A percentile compares a stretch with the other conserved stretches of the same genome.
These are phyloP conservation scores for Neostapfia colusana DNA, from an alignment of 176 grass and related monocot species.

Conservation along the genomic window DNA sequence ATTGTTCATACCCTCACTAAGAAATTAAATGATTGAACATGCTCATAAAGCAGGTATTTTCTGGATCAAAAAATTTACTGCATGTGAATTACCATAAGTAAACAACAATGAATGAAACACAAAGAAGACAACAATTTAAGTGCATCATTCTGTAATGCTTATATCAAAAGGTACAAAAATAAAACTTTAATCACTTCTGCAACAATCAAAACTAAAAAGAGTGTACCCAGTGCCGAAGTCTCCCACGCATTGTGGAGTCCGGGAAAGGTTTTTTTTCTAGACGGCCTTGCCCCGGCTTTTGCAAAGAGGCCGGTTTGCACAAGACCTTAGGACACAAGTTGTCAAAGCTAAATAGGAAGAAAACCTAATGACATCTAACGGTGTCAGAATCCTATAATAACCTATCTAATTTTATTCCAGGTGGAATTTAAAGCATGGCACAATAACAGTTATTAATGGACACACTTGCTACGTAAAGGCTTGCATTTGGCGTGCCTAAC, in stretches of 20 bases:
- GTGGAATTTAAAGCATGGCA: neutral
- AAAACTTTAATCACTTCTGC: neutral
- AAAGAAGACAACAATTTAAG: conserved; percentile 12
- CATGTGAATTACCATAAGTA: conserved; percentile 47
- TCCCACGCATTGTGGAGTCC: no score
- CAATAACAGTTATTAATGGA: neutral
- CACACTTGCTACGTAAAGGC: neutral
- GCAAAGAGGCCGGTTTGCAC: no score
- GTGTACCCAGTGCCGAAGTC: no score
- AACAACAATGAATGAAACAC: conserved; percentile 44
- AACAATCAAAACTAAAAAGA: neutral
- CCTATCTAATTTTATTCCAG: conserved; percentile 5
- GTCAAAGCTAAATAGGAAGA: neutral
- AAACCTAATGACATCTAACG: neutral
- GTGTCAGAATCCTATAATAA: neutral
- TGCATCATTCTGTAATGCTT: neutral
- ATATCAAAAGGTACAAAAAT: neutral
- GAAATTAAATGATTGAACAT: conserved; percentile 38
- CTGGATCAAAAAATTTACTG: conserved; percentile 45
- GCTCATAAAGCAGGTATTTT: conserved; percentile 37
- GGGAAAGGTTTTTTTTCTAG: no score
- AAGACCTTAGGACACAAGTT: no score
- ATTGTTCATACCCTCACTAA: conserved; percentile 53
- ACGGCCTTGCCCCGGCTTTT: no score
- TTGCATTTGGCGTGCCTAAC: conserved; percentile 1